Percentiles rank a stretch among this genome's conserved stretches.
phyloP scores from a whole-genome alignment of 2,329 filamentous ascomycete species.

The Davidsoniella eucalypti region DNA sequence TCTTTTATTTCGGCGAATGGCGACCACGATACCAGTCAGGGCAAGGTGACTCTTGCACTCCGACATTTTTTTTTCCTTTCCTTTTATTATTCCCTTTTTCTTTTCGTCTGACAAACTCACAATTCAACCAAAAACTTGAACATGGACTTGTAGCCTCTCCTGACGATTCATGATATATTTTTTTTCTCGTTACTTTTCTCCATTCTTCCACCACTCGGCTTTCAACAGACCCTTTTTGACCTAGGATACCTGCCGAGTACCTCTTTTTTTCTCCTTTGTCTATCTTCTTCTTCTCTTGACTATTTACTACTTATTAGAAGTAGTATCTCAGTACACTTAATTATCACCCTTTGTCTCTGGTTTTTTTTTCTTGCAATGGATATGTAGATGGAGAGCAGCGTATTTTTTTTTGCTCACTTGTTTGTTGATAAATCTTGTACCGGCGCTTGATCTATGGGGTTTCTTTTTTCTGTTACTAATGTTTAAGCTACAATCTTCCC shows the following conservation, averaged over 20 bases:
- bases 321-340: no score
- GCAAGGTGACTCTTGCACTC: constrained; percentile 4
- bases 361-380: no score
- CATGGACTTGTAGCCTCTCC: not conserved
- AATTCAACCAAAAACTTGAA: not conserved
- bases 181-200: not conserved
- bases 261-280: not conserved
- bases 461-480: not conserved
- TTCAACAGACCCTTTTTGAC: no score
- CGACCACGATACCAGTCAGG: constrained; percentile 12
- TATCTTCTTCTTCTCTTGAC: not conserved
- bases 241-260: no score
- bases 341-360: no score
- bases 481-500: not conserved
- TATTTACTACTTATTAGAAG: no score
- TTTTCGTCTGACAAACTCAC: not conserved
- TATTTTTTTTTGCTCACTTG: not conserved
- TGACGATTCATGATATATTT: not conserved
- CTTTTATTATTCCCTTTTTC: not conserved
- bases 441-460: not conserved
- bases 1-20: constrained; percentile 7
- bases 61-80: constrained; percentile 2
- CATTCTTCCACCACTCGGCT: no score
- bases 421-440: not conserved
- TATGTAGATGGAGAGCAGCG: not conserved